Evolutionary conservation across 2,329 filamentous ascomycete species (phyloP).

Genomic region (Fusarium sp.): DNA sequence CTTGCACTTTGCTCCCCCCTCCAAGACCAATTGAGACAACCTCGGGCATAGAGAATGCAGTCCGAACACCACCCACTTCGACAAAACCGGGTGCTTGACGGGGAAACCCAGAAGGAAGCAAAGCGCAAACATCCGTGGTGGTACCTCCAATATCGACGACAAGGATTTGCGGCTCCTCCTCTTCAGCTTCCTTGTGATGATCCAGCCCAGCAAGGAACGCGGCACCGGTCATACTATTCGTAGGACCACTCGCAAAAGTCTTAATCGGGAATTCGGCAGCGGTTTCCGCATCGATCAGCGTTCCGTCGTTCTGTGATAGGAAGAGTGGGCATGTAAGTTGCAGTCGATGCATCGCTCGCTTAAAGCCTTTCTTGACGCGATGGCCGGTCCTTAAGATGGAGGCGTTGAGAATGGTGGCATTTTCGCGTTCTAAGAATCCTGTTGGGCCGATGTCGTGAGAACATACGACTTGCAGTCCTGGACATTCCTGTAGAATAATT

Average conservation of each 20-base stretch:
- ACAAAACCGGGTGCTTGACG: slow-evolving; percentile 69
- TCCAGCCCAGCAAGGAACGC: slow-evolving; percentile 65
- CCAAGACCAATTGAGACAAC: slow-evolving; percentile 68
- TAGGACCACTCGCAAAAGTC: slow-evolving; percentile 66
- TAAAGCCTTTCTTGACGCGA: slow-evolving; percentile 61
- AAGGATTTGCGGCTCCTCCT: slow-evolving; percentile 52
- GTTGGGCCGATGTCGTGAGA: slow-evolving; percentile 59
- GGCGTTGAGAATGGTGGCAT: slow-evolving; percentile 67
- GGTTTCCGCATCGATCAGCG: slow-evolving; percentile 59
- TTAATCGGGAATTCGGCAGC: slow-evolving; percentile 63
- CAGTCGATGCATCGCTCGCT: slow-evolving; percentile 58
- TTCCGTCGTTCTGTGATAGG: slow-evolving; percentile 67
- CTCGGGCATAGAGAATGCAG: slow-evolving; percentile 69
- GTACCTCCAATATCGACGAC: slow-evolving; percentile 72
- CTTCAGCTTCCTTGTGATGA: slow-evolving; percentile 43
- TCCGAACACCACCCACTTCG: slow-evolving; percentile 68
- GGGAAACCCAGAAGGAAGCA: slow-evolving; percentile 70
- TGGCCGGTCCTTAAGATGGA: slow-evolving; percentile 62
- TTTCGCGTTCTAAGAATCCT: slow-evolving; percentile 61
- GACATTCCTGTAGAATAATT: slow-evolving; percentile 53
- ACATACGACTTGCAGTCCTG: slow-evolving; percentile 55
- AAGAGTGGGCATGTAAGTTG: slow-evolving; percentile 58
- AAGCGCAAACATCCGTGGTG: slow-evolving; percentile 69
- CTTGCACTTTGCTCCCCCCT: slow-evolving; percentile 58
- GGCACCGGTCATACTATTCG: slow-evolving; percentile 65